Percentiles rank a stretch among this genome's conserved stretches.
Evolutionary conservation across 139 green algal species (phyloP).

Genomic region (Chlorella vulgaris): DNA sequence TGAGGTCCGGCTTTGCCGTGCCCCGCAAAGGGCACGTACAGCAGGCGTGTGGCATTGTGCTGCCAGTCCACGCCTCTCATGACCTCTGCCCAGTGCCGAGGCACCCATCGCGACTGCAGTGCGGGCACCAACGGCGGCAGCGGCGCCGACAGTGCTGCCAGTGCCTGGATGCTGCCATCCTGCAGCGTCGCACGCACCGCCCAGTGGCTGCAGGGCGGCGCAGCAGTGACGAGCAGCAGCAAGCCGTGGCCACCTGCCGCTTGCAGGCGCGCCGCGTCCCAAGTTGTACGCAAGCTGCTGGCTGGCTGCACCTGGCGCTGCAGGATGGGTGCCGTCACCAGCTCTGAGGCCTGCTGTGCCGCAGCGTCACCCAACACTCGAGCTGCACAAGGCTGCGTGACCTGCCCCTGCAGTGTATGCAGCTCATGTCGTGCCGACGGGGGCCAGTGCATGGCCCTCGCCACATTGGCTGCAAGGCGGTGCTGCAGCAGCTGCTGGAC

Average conservation of each 20-base stretch:
- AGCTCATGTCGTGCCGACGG: too few species aligned
- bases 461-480: slow-evolving; percentile 1
- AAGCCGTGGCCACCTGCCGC: not conserved
- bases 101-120: slow-evolving; percentile 21
- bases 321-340: not conserved
- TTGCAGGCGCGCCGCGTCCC: not conserved
- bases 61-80: slow-evolving; percentile 28
- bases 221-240: slow-evolving; percentile 3
- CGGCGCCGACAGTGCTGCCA: not conserved
- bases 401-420: not conserved
- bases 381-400: not conserved
- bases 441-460: not conserved
- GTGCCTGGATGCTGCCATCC: not conserved
- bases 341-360: not conserved
- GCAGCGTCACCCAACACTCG: not conserved
- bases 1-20: not conserved
- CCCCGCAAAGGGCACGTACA: slow-evolving; percentile 8
- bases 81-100: slow-evolving; percentile 15
- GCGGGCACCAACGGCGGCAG: slow-evolving; percentile 20
- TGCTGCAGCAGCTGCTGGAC: not conserved
- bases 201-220: slow-evolving; percentile 9
- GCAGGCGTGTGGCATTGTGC: slow-evolving; percentile 21
- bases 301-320: not conserved
- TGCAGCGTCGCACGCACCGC: not conserved
- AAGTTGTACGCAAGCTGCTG: not conserved